Conservation (phyloP, 805 yeast genomes). For the Teunomyces panamensis region DNA sequence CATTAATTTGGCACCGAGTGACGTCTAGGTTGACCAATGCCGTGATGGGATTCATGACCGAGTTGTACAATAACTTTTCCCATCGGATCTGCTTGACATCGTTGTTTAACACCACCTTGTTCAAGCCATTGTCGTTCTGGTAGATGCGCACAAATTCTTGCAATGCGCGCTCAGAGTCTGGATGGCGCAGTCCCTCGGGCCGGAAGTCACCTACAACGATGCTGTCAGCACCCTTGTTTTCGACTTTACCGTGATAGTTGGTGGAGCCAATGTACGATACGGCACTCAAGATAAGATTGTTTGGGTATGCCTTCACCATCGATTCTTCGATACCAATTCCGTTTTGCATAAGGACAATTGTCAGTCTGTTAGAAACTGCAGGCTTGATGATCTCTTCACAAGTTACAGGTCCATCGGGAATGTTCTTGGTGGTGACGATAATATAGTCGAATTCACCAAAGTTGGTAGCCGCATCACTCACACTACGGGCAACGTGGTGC, state of each 20-base stretch:
- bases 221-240: conserved; percentile 17
- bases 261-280: conserved; percentile 36
- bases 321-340: conserved; percentile 38
- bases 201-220: conserved; percentile 18
- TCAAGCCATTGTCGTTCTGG: conserved; percentile 22
- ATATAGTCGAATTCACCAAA: conserved; percentile 34
- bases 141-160: conserved; percentile 25
- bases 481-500: conserved; percentile 38
- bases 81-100: conserved; percentile 34
- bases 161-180: conserved; percentile 11
- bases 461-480: conserved; percentile 40
- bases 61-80: conserved; percentile 38
- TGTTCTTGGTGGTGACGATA: conserved; percentile 37
- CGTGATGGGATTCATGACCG: conserved; percentile 34
- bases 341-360: conserved; percentile 38
- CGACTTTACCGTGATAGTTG: conserved; percentile 17
- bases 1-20: conserved; percentile 33
- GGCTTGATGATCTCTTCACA: conserved; percentile 40
- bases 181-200: conserved; percentile 1
- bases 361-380: conserved; percentile 18
- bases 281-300: conserved; percentile 33
- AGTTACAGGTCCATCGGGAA: conserved; percentile 34
- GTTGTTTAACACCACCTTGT: conserved; percentile 25
- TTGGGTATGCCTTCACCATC: conserved; percentile 29
- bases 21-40: conserved; percentile 34